These are phyloP conservation scores for Claviceps purpurea DNA, from an alignment of 2,329 filamentous ascomycete genomes.

Conservation along the genomic window DNA sequence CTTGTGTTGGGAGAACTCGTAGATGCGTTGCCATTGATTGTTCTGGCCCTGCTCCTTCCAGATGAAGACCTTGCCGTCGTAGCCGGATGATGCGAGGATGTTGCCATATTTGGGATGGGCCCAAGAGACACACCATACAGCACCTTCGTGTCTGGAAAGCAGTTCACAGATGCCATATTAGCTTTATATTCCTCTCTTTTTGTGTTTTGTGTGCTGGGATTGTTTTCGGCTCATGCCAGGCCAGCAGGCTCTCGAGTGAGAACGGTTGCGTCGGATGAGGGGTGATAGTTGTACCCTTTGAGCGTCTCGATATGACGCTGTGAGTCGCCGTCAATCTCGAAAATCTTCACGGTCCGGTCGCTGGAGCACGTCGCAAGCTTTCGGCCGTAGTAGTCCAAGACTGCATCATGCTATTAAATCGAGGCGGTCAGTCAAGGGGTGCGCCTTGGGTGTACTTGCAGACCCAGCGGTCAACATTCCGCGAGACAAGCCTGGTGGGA, in stretches of 20 bases:
- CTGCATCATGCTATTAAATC: constrained; percentile 69
- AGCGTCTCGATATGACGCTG: constrained; percentile 85
- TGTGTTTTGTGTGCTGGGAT: neutral
- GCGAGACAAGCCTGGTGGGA: neutral
- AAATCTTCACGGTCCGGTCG: constrained; percentile 98
- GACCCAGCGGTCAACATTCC: neutral
- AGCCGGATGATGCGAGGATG: constrained; percentile 87
- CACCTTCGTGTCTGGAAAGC: constrained; percentile 68
- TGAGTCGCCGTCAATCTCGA: constrained; percentile 87
- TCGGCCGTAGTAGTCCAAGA: constrained; percentile 95
- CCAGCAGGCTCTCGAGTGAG: neutral
- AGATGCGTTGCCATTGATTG: constrained; percentile 69
- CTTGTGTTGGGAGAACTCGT: constrained; percentile 87
- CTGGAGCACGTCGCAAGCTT: constrained; percentile 94
- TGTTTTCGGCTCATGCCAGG: neutral
- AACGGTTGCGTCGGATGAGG: neutral
- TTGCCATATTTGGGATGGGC: constrained; percentile 97
- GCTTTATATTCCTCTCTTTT: constrained; percentile 2
- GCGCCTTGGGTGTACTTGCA: neutral
- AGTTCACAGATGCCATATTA: constrained; percentile 3
- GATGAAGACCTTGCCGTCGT: constrained; percentile 97
- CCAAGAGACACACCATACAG: constrained; percentile 97
- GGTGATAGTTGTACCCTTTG: constrained; percentile 55
- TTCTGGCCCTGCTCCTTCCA: constrained; percentile 70
- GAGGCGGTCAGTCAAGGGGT: constrained; percentile 8